These are phyloP conservation scores for Gloeopeniophorella convolvens DNA, from an alignment of 768 basidiomycete species.

Conservation along the genomic window DNA sequence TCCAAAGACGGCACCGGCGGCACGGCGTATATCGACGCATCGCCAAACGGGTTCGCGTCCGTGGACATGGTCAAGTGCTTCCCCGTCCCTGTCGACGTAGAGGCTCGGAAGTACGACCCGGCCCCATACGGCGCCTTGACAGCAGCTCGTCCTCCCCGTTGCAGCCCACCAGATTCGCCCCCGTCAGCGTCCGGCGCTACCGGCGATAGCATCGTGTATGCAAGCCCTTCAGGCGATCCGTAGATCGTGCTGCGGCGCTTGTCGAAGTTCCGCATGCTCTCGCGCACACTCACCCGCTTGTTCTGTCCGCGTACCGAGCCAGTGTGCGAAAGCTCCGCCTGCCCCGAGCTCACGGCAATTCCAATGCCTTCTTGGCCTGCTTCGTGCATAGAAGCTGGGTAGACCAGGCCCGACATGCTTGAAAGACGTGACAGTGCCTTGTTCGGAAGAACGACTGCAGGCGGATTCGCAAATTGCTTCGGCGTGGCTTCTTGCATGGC, in stretches of 20 bases:
- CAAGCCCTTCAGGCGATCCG: conserved; percentile 15
- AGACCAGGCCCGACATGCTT: conserved; percentile 12
- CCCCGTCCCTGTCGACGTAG: conserved; percentile 34
- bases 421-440: conserved; percentile 19
- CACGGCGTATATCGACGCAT: conserved; percentile 29
- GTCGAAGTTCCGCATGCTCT: conserved; percentile 11
- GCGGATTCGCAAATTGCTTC: conserved; percentile 4
- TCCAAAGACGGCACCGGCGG: conserved; percentile 30
- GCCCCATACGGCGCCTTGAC: conserved; percentile 65
- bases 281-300: conserved; percentile 14
- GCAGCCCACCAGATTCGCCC: conserved; percentile 23
- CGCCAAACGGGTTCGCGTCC: conserved; percentile 29
- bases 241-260: conserved; percentile 18
- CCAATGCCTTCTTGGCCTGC: conserved; percentile 19
- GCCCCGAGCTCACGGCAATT: conserved; percentile 17
- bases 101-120: conserved; percentile 45
- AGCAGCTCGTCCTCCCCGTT: conserved; percentile 42
- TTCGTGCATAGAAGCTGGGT: conserved; percentile 14
- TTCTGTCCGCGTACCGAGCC: neutral
- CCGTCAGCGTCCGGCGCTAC: conserved; percentile 22
- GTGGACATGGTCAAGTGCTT: conserved; percentile 20
- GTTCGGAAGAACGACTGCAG: neutral
- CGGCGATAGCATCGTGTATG: conserved; percentile 24
- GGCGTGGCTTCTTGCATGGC: conserved; percentile 4
- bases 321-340: neutral